Evolutionary conservation across 306 rosid species (phyloP).

Genomic region (Castanospermum australe): DNA sequence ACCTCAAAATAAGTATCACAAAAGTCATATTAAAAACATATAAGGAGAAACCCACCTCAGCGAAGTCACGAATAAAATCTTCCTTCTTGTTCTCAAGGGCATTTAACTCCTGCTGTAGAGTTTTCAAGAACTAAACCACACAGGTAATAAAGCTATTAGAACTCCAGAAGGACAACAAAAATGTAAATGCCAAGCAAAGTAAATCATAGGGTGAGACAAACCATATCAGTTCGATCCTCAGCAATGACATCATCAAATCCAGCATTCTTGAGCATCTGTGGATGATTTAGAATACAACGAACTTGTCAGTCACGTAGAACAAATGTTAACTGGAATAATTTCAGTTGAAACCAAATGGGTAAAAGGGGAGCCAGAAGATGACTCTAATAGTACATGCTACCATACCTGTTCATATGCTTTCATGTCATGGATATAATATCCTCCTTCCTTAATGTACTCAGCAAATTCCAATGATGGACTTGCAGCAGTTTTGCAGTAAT

Average conservation of each 20-base stretch:
- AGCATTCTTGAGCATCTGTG: conserved; percentile 83
- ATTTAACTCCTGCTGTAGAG: conserved; percentile 59
- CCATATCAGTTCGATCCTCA: conserved; percentile 87
- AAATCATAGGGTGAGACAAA: conserved; percentile 20
- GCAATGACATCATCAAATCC: conserved; percentile 71
- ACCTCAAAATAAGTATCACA: background rate
- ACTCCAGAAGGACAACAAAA: background rate
- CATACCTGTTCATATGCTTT: conserved; percentile 68
- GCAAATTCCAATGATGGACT: conserved; percentile 65
- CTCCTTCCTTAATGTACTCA: conserved; percentile 77
- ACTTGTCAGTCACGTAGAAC: conserved; percentile 15
- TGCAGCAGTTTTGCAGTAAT: conserved; percentile 76
- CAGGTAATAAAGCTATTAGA: conserved; percentile 21
- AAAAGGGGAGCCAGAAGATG: conserved; percentile 11
- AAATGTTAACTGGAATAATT: background rate
- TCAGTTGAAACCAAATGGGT: conserved; percentile 14
- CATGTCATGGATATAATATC: conserved; percentile 71
- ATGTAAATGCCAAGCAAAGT: background rate
- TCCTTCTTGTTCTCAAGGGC: conserved; percentile 69
- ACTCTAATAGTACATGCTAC: background rate
- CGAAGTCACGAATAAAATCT: conserved; percentile 59
- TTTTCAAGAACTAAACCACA: conserved; percentile 57
- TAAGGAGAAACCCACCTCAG: conserved; percentile 57
- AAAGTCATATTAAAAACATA: background rate
- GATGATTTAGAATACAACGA: conserved; percentile 15